Evolutionary conservation across 1,139 yeast genomes (phyloP), one percentile per base, ranked within the genome.

Genomic region (Geotrichum australiense): DNA sequence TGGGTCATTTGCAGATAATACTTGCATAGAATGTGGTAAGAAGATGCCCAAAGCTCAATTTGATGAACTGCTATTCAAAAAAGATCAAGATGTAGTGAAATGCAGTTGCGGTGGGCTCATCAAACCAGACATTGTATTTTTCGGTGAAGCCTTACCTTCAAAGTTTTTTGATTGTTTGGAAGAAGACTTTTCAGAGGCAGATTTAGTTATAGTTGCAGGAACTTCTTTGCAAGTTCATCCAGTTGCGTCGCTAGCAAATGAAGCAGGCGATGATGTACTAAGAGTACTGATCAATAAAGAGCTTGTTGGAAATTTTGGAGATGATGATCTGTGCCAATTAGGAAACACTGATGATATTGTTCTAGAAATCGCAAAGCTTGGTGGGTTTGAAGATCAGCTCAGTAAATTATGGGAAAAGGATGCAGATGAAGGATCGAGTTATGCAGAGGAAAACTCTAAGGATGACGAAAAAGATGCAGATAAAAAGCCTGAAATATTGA

Each of bases 61-160:
- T 50, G 72, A 73, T 49, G 51, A 57, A 12, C 64, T 65, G 32
- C 66, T 80, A 62, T 60, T 65, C 20, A 42, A 45, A 4, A 51
- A 49, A 54, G 24, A 46, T 27, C 47, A 51, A 12, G 69, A 71
- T 1, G 70, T 76, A 27, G 86, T 87, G 1, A 56, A 63, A 33
- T 89, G 96, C 61, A 51, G 51, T 20, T 49, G 56, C 59, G 54
- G 50, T 2, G 94, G 95, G 0, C 70, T 76, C 31, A 87, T 91
- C 25, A 89, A 89, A 56, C 98, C 97, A 0, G 93, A 85, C 54
- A 91, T 89, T 50, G 94, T 85, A 0, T 89, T 89, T 55, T 89
- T 87, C 63, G 97, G 97, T 1, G 97, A 89, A 61, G 74, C 79
- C 0, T 66, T 89, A 18, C 97, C 97, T 0, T 54, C 53, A 1